phyloP scores from a whole-genome alignment of 306 rosid genomes.

The Delonix regia region DNA sequence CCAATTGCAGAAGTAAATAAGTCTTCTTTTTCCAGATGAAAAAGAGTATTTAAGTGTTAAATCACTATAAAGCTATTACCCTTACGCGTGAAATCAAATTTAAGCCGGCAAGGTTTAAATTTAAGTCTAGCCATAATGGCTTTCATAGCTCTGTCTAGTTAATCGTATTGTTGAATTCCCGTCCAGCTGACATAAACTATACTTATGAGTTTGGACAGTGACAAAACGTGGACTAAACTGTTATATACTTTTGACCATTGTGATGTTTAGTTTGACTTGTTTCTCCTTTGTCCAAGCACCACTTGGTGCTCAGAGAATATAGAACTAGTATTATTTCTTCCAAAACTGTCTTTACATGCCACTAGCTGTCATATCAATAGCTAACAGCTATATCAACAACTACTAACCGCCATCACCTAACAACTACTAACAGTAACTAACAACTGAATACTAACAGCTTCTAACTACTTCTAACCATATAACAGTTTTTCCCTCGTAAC shows the following conservation, averaged over 20 bases:
- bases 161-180: background rate
- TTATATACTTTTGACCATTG: background rate
- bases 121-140: background rate
- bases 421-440: no score
- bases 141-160: background rate
- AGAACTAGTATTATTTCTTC: no score
- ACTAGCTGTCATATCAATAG: no score
- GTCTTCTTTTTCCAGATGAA: background rate
- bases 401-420: no score
- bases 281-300: background rate
- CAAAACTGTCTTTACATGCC: no score
- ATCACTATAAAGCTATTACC: background rate
- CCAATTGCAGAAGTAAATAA: background rate
- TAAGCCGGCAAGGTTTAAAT: background rate
- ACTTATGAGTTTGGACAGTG: background rate
- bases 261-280: background rate
- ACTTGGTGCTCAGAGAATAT: no score
- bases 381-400: no score
- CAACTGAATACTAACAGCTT: no score
- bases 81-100: background rate
- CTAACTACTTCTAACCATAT: no score
- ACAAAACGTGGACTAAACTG: background rate
- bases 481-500: no score
- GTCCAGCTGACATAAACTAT: background rate
- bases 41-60: background rate